These are phyloP conservation scores for Nigrospora osmanthi DNA, from an alignment of 2,329 filamentous ascomycete genomes.

Conservation along the genomic window DNA sequence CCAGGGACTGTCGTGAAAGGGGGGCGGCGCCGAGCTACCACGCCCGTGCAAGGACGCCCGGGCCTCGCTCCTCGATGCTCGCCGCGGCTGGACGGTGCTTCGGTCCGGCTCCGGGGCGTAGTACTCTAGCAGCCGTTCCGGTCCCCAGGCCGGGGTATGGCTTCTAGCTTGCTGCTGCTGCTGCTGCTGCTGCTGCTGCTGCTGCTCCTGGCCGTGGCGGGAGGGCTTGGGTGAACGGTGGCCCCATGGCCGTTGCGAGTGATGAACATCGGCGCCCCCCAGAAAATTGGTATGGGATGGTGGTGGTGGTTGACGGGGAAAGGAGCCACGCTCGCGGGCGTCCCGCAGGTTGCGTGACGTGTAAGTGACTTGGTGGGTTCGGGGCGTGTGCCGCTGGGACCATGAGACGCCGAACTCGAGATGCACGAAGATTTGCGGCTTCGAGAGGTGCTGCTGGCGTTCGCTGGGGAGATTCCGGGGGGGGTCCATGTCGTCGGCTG, in stretches of 20 bases:
- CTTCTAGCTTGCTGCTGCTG: slow-evolving; percentile 6
- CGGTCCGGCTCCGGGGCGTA: neutral
- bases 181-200: slow-evolving; percentile 8
- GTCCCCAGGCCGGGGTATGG: too few species aligned
- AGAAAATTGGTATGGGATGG: slow-evolving; percentile 38
- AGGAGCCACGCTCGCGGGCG: slow-evolving; percentile 28
- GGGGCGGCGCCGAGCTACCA: slow-evolving; percentile 41
- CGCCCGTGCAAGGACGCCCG: slow-evolving; percentile 29
- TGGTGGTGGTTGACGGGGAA: slow-evolving; percentile 37
- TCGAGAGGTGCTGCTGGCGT: neutral
- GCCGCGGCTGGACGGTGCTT: slow-evolving; percentile 1
- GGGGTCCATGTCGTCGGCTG: neutral
- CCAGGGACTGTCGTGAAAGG: slow-evolving; percentile 39
- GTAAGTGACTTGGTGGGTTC: slow-evolving; percentile 37
- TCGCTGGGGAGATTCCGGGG: neutral
- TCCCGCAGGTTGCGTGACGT: slow-evolving; percentile 35
- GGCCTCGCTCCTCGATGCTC: slow-evolving; percentile 11
- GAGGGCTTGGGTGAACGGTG: slow-evolving; percentile 13
- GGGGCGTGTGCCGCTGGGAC: slow-evolving; percentile 32
- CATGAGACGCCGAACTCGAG: slow-evolving; percentile 45
- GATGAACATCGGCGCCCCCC: too few species aligned
- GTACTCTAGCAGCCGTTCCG: neutral
- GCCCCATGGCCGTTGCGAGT: too few species aligned
- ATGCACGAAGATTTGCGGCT: slow-evolving; percentile 39
- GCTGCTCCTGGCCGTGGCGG: slow-evolving; percentile 8